Evolutionary conservation across 2,329 filamentous ascomycete genomes (phyloP).

Genomic region (Albifimbria verrucaria): DNA sequence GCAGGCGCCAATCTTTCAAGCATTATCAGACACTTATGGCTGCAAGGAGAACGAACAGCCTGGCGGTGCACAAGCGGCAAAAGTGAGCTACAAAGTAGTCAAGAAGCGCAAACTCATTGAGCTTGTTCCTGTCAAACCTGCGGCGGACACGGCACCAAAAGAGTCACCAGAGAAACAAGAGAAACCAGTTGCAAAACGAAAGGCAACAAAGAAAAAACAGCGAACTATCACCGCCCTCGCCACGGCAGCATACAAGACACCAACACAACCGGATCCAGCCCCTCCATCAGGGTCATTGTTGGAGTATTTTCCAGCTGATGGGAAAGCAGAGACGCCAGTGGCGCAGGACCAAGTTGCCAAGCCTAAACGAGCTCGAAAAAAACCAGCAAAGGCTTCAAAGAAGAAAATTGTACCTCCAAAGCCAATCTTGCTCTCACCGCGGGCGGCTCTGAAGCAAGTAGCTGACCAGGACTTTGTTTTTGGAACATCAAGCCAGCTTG

Average conservation of each 20-base stretch:
- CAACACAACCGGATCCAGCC: conserved; percentile 27
- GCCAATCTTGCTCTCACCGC: conserved; percentile 62
- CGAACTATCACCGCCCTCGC: conserved; percentile 77
- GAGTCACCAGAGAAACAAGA: conserved; percentile 15
- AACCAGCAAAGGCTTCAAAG: conserved; percentile 29
- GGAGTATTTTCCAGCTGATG: conserved; percentile 33
- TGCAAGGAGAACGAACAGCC: conserved; percentile 22
- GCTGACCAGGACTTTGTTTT: conserved; percentile 75
- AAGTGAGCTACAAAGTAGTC: conserved; percentile 31
- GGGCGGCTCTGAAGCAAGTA: conserved; percentile 62
- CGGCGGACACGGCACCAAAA: conserved; percentile 14
- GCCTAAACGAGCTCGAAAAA: conserved; percentile 30
- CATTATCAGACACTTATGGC: conserved; percentile 40
- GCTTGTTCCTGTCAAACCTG: conserved; percentile 33
- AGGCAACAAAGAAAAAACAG: conserved; percentile 63
- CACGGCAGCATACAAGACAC: conserved; percentile 61
- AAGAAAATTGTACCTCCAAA: conserved; percentile 39
- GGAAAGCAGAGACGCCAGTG: not conserved
- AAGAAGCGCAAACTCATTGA: conserved; percentile 58
- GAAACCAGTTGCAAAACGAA: conserved; percentile 41
- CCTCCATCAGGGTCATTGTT: conserved; percentile 36
- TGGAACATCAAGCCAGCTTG: conserved; percentile 81
- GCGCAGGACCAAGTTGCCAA: conserved; percentile 20
- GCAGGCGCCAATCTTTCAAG: not conserved
- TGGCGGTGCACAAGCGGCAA: conserved; percentile 10